Conservation (phyloP, 2,329 filamentous ascomycete genomes). For the Exophiala bonariae region DNA sequence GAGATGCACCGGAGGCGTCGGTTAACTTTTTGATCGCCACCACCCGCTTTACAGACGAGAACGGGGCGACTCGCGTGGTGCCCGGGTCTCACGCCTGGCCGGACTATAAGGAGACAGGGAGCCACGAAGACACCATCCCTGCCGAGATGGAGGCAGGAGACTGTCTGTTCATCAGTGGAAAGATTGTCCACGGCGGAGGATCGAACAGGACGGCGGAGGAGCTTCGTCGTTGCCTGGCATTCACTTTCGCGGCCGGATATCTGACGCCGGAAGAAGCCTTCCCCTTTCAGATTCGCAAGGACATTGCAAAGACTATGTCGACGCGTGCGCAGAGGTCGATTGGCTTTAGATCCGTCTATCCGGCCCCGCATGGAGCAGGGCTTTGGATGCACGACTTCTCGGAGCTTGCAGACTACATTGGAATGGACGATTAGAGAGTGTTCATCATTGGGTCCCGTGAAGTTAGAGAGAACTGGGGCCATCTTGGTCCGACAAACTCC, state of each 20-base stretch:
- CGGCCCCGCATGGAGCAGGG: no score
- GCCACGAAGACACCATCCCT: not conserved
- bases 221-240: not conserved
- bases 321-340: no score
- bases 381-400: no score
- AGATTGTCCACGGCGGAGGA: not conserved
- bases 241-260: not conserved
- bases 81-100: not conserved
- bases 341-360: no score
- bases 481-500: no score
- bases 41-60: not conserved
- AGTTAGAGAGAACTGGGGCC: no score
- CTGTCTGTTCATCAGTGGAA: slow-evolving; percentile 1
- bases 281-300: not conserved
- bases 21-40: slow-evolving; percentile 2
- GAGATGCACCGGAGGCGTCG: not conserved
- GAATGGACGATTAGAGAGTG: no score
- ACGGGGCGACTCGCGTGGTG: slow-evolving; percentile 1
- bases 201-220: not conserved
- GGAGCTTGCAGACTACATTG: no score
- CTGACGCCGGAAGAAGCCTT: not conserved
- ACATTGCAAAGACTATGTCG: not conserved
- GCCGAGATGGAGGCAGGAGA: slow-evolving; percentile 1
- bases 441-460: no score
- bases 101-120: not conserved